A percentile compares a stretch with the other conserved stretches of the same genome.
Conservation (phyloP, 129 eudicot genomes). For the Saussurea involucrata region DNA sequence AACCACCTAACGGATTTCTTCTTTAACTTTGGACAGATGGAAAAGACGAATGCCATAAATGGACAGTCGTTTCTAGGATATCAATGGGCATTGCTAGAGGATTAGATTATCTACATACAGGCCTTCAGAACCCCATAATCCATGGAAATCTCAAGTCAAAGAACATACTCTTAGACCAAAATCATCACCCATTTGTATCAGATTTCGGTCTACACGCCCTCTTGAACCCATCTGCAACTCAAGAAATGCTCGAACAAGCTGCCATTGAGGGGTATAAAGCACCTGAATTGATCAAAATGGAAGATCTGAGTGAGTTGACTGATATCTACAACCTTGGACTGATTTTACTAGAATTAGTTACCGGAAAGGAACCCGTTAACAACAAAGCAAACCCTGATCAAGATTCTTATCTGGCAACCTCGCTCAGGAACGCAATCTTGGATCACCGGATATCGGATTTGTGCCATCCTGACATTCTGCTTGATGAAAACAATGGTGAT, state of each 20-base stretch:
- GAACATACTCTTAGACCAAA: constrained; percentile 51
- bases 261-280: constrained; percentile 82
- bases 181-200: constrained; percentile 60
- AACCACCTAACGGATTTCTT: background rate
- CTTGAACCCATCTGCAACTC: constrained; percentile 63
- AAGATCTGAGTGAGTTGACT: constrained; percentile 46
- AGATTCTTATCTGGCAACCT: constrained; percentile 54
- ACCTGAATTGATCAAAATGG: constrained; percentile 78
- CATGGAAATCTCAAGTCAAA: constrained; percentile 94
- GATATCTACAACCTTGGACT: constrained; percentile 85
- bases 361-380: constrained; percentile 56
- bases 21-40: constrained; percentile 39
- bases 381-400: constrained; percentile 39
- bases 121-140: constrained; percentile 56
- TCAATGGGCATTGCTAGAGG: constrained; percentile 70
- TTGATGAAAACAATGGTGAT: constrained; percentile 38
- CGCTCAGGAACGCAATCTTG: constrained; percentile 57
- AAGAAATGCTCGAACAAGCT: constrained; percentile 73
- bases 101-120: constrained; percentile 62
- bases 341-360: constrained; percentile 63
- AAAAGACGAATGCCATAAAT: constrained; percentile 56
- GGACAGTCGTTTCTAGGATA: constrained; percentile 60
- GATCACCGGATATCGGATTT: constrained; percentile 50
- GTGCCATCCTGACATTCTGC: constrained; percentile 54
- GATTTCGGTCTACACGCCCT: constrained; percentile 76